Evolutionary conservation across 2,329 filamentous ascomycete species (phyloP), one percentile per base, ranked within the genome.

Genomic region (Neophaeococcomyces mojaviensis): DNA sequence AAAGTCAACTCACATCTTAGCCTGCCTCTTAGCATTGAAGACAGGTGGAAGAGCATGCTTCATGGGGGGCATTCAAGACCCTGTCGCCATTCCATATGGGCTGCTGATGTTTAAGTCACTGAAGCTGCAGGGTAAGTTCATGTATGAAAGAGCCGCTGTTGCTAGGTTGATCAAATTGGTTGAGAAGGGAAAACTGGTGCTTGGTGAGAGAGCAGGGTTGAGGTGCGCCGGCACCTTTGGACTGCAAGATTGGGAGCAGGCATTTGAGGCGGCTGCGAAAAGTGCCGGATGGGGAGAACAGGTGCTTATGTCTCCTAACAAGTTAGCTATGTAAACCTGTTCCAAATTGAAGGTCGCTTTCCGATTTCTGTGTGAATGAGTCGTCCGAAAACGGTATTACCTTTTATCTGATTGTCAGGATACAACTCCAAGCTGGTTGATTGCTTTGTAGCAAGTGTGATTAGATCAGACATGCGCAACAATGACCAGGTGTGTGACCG

Each of bases 1-100:
- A 6, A 58, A 59, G 5, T 64, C 65, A 1, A 63, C 65, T 2
- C 69, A 69, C 44, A 53, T 69, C 13, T 62, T 63, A 50, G 55
- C 54, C 5, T 63, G 65, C 6, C 61, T 68, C 33, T 37, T 52
- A 5, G 59, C 65, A 4, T 60, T 67, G 1, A 40, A 38, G 13
- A 45, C 30, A 16, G 34, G 47, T 3, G 49, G 57, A 7, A 38
- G 47, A n/a, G 50, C 49, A 19, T 48, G 42, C 19, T 44, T 58
- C 39, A 58, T 56, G 55, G 56, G 56, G n/a, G 51, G 46, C 13
- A 38, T 55, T 4, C 16, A n/a, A 10, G 42, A 34, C 9, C 46
- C 55, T 41, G 47, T 56, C 16, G 22, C 46, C 4, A 44, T 58
- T 12, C 40, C 50, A 12, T 39, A 56, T 39, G 36, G 19, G 40